Evolutionary conservation across 176 grass and related monocot genomes (phyloP).

Genomic region (Cenchrus americanus): DNA sequence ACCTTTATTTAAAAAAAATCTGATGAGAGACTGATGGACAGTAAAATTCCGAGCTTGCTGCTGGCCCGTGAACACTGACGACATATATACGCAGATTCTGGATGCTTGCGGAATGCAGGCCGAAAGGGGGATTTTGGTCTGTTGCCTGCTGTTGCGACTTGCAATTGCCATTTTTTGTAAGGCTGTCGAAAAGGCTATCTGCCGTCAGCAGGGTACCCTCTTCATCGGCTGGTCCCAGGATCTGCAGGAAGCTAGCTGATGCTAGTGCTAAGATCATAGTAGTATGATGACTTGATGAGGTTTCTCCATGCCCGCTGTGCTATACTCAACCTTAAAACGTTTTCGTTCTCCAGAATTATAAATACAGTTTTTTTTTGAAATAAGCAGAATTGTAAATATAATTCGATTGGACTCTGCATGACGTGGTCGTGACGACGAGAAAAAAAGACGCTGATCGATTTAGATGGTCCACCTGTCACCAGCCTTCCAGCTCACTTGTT

Average conservation of each 20-base stretch:
- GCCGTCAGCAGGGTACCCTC: not conserved
- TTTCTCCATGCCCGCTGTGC: too few relatives aligned
- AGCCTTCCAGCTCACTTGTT: not conserved
- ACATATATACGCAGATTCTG: not conserved
- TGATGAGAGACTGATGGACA: not conserved
- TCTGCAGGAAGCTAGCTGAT: not conserved
- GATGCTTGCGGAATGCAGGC: not conserved
- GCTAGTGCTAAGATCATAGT: too few relatives aligned
- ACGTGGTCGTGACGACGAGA: not conserved
- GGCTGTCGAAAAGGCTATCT: constrained; percentile 5
- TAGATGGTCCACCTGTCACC: constrained; percentile 4
- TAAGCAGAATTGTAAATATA: not conserved
- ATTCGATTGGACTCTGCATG: not conserved
- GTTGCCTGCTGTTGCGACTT: not conserved
- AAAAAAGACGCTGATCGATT: constrained; percentile 1
- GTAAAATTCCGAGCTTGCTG: not conserved
- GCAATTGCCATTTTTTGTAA: not conserved
- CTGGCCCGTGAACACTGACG: not conserved
- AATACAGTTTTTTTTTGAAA: too few relatives aligned
- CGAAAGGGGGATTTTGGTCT: not conserved
- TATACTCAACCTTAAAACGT: too few relatives aligned
- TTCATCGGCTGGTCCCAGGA: not conserved
- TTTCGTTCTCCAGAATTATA: too few relatives aligned
- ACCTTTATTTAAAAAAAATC: too few relatives aligned
- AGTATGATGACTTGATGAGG: too few relatives aligned